Base-by-base conservation (phyloP, 148 eudicot species). In the Oxyria digyna region DNA sequence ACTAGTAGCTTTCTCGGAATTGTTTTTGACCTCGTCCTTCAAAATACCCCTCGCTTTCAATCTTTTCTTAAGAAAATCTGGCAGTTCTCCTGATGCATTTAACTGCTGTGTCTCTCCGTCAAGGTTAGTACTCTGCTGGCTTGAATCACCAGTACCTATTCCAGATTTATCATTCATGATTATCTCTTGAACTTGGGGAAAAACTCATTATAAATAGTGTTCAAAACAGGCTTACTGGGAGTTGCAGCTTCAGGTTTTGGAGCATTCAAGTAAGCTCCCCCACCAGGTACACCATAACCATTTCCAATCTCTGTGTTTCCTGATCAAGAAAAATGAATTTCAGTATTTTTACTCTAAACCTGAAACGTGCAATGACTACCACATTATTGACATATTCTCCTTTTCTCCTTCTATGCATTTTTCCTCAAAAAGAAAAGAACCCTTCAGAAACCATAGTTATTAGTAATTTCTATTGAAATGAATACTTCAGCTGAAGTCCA, bases 241-340 rank as follows among this genome's bases (percentile, higher is more conserved):
- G 69, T 29, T 45, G 29, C 31, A 49, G 15, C 54, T 66, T 73
- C 78, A 67, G 75, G 59, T 59, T 67, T 69, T 72, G 85, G 69
- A 75, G 85, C 78, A 80, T 78, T 75, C 72, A 59, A 41, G 68
- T 89, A 89, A 80, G 96, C 98, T 72, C 89, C 98, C 62, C 98
- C 98, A 72, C 98, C 98, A 8, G 98, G 98, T 67, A 93, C 96
- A 24, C 98, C 98, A 80, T 93, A 93, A 46, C 98, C 98, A 82
- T 93, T 93, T 78, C 98, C 98, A 57, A 93, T 93, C 72, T 93
- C 98, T 74, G 82, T 46, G 78, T 93, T 87, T 72, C 82, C 98
- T 93, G 76, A 68, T 42, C 76, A 40, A 49, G 70, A 73, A 48
- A 42, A 2, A 45, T 1, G 54, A 69, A 32, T 26, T 62, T 62